Evolutionary conservation across 1,284 basidiomycete genomes (phyloP).

Genomic region (Ceratobasidium sp.): DNA sequence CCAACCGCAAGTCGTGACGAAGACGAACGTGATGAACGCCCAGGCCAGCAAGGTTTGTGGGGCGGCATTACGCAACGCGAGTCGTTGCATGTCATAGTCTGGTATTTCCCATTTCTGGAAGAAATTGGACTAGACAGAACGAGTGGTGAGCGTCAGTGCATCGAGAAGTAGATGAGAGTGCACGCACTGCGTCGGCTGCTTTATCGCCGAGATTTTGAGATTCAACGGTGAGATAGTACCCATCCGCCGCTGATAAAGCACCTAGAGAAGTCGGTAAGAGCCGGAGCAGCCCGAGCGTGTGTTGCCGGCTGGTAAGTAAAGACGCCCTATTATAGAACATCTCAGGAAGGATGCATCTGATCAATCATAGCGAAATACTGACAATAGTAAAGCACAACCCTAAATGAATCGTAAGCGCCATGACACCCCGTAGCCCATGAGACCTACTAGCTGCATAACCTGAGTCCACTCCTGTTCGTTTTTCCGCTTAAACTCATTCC

Average conservation of each 20-base stretch:
- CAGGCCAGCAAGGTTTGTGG: conserved; percentile 17
- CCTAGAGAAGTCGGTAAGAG: background rate
- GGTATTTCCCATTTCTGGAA: conserved; percentile 25
- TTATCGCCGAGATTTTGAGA: conserved; percentile 21
- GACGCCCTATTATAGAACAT: background rate
- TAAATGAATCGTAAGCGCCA: background rate
- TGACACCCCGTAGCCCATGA: too few relatives aligned
- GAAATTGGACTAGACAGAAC: conserved; percentile 24
- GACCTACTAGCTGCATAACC: conserved; percentile 14
- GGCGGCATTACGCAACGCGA: conserved; percentile 8
- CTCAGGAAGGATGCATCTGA: background rate
- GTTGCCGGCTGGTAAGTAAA: background rate
- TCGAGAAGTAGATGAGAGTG: background rate
- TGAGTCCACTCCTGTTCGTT: conserved; percentile 31
- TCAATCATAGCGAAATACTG: background rate
- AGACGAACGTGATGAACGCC: background rate
- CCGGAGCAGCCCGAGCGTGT: background rate
- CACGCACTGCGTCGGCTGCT: conserved; percentile 18
- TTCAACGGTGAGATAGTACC: conserved; percentile 1
- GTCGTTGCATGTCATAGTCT: background rate
- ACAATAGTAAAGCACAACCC: conserved; percentile 4
- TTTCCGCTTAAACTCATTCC: conserved; percentile 13
- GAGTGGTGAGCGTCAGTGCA: too few relatives aligned
- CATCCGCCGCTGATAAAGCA: conserved; percentile 9
- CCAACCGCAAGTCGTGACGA: too few relatives aligned